Evolutionary conservation across 306 rosid species (phyloP), one percentile per base, ranked within the genome.

Genomic region (Vicia villosa): DNA sequence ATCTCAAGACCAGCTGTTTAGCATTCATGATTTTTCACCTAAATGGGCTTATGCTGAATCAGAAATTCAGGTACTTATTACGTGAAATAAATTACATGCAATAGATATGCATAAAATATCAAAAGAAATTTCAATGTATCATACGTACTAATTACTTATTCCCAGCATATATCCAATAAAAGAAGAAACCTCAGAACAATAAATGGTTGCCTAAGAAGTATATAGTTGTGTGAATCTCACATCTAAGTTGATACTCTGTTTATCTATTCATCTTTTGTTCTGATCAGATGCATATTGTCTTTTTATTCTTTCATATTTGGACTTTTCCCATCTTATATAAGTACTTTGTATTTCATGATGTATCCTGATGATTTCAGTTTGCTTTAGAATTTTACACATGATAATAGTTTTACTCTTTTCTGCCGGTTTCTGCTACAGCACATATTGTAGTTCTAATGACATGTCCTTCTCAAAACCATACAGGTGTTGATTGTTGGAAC

Each of bases 1-100:
- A 58, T 91, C 97, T 75, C 89, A 83, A 56, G 89, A 91, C 81
- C 96, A 91, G 84, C 81, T 83, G 59, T 88, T 85, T 77, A 91
- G 89, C 80, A 87, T 88, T 73, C 63, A 62, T 59, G 86, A 84
- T 66, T 83, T 86, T 74, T 91, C 93, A 52, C 97, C 97, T 47
- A 91, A 88, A 50, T 91, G 93, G 93, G 78, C 87, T 22, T 83
- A 81, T 66, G 67, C 83, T 41, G 96, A 83, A 55, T 74, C 81
- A 5, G 89, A 88, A 66, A 83, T 86, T 32, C 87, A 91, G 97
- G 97, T 91, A 86, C 22, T 47, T 58, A 57, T 43, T 9, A 15
- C 34, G n/a, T 68, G 22, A 16, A 24, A 54, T 34, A 22, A 54
- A 22, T 54, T 54, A 24, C n/a, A 21, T 5, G 59, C 32, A 21